These are phyloP conservation scores for Cladosporium sp. DNA, from an alignment of 2,329 filamentous ascomycete species.

Conservation along the genomic window DNA sequence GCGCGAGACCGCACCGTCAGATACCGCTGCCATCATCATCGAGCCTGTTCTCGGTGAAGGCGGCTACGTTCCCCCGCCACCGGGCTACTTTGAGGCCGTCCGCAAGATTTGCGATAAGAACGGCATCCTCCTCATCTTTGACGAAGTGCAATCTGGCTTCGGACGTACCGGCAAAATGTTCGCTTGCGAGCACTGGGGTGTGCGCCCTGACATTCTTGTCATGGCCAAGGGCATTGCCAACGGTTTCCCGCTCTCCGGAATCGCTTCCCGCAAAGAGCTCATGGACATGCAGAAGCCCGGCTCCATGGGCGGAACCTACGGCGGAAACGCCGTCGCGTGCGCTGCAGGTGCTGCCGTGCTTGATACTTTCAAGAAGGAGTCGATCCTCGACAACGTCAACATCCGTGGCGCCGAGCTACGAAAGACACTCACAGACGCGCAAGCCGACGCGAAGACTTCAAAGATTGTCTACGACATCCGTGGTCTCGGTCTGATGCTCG, in stretches of 20 bases:
- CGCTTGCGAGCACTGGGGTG: constrained; percentile 41
- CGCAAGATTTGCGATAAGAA: constrained; percentile 57
- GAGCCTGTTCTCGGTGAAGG: constrained; percentile 54
- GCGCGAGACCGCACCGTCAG: constrained; percentile 51
- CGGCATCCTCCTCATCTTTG: constrained; percentile 58
- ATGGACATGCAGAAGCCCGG: constrained; percentile 43
- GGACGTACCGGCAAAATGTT: constrained; percentile 24
- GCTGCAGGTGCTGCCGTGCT: constrained; percentile 42
- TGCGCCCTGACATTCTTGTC: constrained; percentile 63
- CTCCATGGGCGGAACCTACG: constrained; percentile 44
- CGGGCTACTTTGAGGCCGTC: constrained; percentile 59
- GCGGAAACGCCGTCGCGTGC: constrained; percentile 42
- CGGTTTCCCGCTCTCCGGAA: constrained; percentile 32
- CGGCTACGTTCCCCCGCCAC: constrained; percentile 54
- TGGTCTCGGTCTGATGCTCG: constrained; percentile 44
- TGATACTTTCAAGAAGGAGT: constrained; percentile 42
- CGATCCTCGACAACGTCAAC: constrained; percentile 41
- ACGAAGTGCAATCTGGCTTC: constrained; percentile 46
- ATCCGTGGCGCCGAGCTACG: constrained; percentile 35
- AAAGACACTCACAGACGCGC: constrained; percentile 31
- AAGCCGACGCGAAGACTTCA: constrained; percentile 32
- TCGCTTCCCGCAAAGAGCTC: constrained; percentile 38
- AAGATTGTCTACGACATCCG: constrained; percentile 43
- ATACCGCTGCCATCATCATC: constrained; percentile 52
- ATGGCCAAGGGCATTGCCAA: constrained; percentile 56